A percentile compares a stretch with the other conserved stretches of the same genome.
Evolutionary conservation across 2,329 filamentous ascomycete genomes (phyloP).

Genomic region (Dryadomyces quercivorus): DNA sequence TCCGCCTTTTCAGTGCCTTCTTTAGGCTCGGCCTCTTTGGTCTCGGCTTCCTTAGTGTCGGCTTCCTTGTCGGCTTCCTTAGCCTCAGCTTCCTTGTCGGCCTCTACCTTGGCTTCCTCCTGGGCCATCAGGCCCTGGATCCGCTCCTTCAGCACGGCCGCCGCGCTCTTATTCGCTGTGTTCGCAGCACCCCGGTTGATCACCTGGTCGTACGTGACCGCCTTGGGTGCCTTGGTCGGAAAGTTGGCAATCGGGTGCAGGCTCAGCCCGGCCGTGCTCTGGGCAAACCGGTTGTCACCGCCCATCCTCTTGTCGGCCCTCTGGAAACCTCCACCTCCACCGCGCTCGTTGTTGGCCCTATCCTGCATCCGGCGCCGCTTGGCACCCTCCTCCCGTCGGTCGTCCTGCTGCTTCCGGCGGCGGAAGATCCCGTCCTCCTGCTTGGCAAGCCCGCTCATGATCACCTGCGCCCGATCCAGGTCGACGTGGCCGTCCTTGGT

Average conservation of each 20-base stretch:
- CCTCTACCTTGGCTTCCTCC: conserved; percentile 6
- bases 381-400: conserved; percentile 66
- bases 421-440: conserved; percentile 92
- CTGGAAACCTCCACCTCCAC: background rate
- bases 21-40: background rate
- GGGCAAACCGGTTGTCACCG: conserved; percentile 11
- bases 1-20: background rate
- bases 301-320: conserved; percentile 1
- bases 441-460: conserved; percentile 76
- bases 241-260: conserved; percentile 32
- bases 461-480: conserved; percentile 73
- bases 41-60: background rate
- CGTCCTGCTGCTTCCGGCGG: conserved; percentile 73
- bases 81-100: background rate
- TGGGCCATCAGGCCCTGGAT: conserved; percentile 40
- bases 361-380: conserved; percentile 68
- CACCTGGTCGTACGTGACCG: conserved; percentile 77
- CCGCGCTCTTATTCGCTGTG: conserved; percentile 87
- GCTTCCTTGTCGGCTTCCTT: background rate
- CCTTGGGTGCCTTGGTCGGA: conserved; percentile 38
- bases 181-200: conserved; percentile 55
- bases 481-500: conserved; percentile 93
- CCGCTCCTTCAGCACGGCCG: conserved; percentile 73
- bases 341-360: conserved; percentile 18
- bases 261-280: conserved; percentile 11